Evolutionary conservation across 495 filamentous ascomycete species (phyloP), one percentile per base, ranked within the genome.

Genomic region (Choiromyces venosus): DNA sequence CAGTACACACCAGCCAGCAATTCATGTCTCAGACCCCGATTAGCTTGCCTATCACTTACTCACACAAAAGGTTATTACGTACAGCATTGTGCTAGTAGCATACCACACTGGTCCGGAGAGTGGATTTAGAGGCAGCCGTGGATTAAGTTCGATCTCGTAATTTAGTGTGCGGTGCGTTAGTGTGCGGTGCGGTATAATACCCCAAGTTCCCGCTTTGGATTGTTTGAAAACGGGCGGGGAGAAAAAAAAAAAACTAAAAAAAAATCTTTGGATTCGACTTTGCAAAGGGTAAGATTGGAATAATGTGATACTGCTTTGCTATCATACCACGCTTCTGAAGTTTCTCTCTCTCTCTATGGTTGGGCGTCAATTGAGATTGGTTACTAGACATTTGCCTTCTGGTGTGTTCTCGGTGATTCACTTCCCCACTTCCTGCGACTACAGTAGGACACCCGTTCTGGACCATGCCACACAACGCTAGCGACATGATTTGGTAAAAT

Each of bases 341-440:
- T 14, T 25, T n/a, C n/a, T n/a, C n/a, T n/a, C 16, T 25, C 52
- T 29, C 52, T 7, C n/a, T 61, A 10, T 12, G 3, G 52, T 29
- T 29, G 52, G 42, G 16, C 2, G 9, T 61, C 52, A 3, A 29
- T 29, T 61, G 52, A 61, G n/a, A n/a, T n/a, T n/a, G n/a, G n/a
- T 61, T 61, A 61, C 52, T 9, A 29, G n/a, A n/a, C n/a, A n/a
- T n/a, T 25, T 0, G 29, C 3, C 16, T 7, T 14, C 29, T 61
- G 25, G 52, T 61, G n/a, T 61, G 52, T 61, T 61, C 29, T 61
- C n/a, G 29, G 25, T 61, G 52, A 61, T 61, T 61, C 52, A 61
- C 52, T 61, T 61, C 52, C 52, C 52, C 52, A 61, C 52, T 61
- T 61, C 52, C 52, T 25, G 52, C 1, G 52, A 9, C 25, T 14